A percentile compares a stretch with the other conserved stretches of the same genome.
Conservation (phyloP, 2,329 filamentous ascomycete genomes). For the Diaporthe eres region DNA sequence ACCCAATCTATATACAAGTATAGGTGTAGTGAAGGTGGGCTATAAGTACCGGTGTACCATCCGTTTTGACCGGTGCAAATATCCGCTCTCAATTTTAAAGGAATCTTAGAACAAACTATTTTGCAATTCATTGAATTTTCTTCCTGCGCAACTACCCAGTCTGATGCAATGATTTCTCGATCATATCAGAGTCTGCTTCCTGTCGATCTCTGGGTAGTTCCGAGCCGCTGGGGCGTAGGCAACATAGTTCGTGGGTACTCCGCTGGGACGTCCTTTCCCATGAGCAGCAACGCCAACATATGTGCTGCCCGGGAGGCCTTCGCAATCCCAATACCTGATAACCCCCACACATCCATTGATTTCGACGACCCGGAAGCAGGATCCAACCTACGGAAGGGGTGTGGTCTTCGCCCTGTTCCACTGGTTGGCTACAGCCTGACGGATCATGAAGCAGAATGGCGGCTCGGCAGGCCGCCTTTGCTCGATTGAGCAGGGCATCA, state of each 20-base stretch:
- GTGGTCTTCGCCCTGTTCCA: no score
- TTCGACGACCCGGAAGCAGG: neutral
- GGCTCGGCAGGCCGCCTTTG: no score
- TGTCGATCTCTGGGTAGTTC: neutral
- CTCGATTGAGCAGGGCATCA: no score
- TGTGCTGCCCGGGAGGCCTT: constrained; percentile 1
- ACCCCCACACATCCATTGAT: neutral
- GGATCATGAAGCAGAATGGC: no score
- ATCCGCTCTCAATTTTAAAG: no score
- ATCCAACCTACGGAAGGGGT: neutral
- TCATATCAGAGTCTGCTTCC: neutral
- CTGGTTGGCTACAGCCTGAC: no score
- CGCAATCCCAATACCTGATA: constrained; percentile 5
- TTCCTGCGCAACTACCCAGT: neutral
- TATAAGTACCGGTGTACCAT: no score
- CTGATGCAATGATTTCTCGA: neutral
- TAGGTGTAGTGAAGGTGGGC: no score
- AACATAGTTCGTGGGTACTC: constrained; percentile 1
- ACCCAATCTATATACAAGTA: no score
- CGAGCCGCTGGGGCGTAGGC: neutral
- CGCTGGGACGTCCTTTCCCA: neutral
- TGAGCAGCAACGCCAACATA: neutral
- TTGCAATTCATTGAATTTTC: no score
- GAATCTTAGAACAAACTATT: neutral
- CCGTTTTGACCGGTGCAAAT: no score